Evolutionary conservation across 2,329 filamentous ascomycete species (phyloP).

Genomic region (Neofusicoccum parvum): DNA sequence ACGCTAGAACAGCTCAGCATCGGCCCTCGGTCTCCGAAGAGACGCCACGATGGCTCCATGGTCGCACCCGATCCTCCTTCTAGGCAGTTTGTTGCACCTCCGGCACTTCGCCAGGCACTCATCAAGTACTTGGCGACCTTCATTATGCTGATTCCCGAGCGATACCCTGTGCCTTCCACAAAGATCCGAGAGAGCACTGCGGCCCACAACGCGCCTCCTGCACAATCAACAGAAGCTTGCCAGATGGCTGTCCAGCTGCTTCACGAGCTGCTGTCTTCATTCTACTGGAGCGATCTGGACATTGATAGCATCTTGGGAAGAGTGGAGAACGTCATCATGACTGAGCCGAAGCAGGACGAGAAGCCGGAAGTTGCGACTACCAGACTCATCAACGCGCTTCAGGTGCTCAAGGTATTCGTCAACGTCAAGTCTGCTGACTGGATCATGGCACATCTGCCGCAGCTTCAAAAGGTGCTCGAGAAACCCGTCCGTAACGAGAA

Average conservation of each 20-base stretch:
- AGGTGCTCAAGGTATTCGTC: constrained; percentile 86
- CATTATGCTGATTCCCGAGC: constrained; percentile 85
- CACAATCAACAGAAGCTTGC: constrained; percentile 73
- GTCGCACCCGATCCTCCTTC: constrained; percentile 57
- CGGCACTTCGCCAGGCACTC: constrained; percentile 72
- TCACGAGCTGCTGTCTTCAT: constrained; percentile 79
- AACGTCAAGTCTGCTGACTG: constrained; percentile 88
- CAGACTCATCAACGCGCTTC: constrained; percentile 88
- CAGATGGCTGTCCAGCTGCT: constrained; percentile 82
- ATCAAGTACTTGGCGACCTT: constrained; percentile 96
- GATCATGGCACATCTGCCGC: constrained; percentile 76
- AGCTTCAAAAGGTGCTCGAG: constrained; percentile 84
- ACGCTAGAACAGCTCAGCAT: constrained; percentile 35
- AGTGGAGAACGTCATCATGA: constrained; percentile 80
- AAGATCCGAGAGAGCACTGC: constrained; percentile 58
- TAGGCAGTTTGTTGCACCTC: constrained; percentile 43
- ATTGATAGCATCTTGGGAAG: constrained; percentile 83
- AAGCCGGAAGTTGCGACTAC: constrained; percentile 74
- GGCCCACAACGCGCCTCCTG: constrained; percentile 45
- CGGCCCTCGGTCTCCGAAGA: constrained; percentile 53
- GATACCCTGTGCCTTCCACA: constrained; percentile 70
- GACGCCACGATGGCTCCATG: constrained; percentile 70
- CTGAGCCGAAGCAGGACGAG: constrained; percentile 60
- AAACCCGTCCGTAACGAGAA: constrained; percentile 87
- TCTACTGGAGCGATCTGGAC: constrained; percentile 90